Evolutionary conservation across 441 rosid species (phyloP).

Genomic region (Mallotus repandus): DNA sequence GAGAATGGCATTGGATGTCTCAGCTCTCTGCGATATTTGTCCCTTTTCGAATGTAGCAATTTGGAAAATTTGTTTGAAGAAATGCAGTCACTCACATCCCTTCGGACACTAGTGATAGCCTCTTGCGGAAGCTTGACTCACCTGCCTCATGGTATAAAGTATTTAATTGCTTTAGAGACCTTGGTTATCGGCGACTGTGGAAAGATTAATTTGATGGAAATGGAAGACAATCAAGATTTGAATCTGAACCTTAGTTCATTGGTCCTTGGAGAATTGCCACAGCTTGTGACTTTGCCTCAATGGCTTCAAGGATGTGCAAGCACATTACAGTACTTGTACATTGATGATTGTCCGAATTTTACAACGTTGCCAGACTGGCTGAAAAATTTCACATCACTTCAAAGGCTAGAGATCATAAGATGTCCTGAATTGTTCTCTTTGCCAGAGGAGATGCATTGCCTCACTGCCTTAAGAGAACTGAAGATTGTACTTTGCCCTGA

Average conservation of each 20-base stretch:
- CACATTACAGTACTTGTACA: slow-evolving; percentile 7
- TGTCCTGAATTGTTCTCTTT: slow-evolving; percentile 1
- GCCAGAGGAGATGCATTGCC: slow-evolving; percentile 4
- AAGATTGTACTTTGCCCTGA: slow-evolving; percentile 7
- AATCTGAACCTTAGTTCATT: not conserved
- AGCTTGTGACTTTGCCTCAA: too few species aligned
- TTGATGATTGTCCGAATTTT: slow-evolving; percentile 15
- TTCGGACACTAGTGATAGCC: not conserved
- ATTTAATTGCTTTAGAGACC: slow-evolving; percentile 2
- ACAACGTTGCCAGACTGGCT: slow-evolving; percentile 9
- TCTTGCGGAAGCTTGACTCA: slow-evolving; percentile 13
- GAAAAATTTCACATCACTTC: slow-evolving; percentile 11
- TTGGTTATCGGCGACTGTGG: not conserved
- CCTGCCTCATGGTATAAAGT: slow-evolving; percentile 17
- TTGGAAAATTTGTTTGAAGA: slow-evolving; percentile 17
- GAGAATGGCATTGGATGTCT: slow-evolving; percentile 22
- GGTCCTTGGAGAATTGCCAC: not conserved
- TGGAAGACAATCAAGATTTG: not conserved
- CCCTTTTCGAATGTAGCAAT: not conserved
- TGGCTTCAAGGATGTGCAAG: not conserved
- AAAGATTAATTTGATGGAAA: not conserved
- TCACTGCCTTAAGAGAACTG: not conserved
- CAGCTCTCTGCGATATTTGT: slow-evolving; percentile 10
- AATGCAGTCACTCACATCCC: slow-evolving; percentile 15
- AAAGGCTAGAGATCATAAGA: not conserved